Evolutionary conservation across 208 protist genomes (phyloP).

Genomic region (Crithidia brevicula): DNA sequence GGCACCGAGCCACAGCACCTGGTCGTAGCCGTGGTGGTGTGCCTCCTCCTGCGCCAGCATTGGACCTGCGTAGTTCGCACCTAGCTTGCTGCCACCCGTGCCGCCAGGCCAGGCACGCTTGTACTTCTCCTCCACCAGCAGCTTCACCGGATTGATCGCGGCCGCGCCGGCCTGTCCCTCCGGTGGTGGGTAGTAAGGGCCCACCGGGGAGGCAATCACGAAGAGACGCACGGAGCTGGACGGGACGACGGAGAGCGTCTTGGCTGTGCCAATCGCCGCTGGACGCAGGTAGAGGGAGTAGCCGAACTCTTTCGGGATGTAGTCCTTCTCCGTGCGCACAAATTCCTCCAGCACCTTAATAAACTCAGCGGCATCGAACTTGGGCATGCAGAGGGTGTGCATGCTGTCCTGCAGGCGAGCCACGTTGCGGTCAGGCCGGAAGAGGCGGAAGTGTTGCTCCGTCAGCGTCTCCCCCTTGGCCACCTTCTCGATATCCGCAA

Average conservation of each 20-base stretch:
- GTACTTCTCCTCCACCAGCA: slow-evolving; percentile 91
- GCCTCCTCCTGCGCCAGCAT: slow-evolving; percentile 91
- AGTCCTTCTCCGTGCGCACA: slow-evolving; percentile 93
- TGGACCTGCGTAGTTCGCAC: slow-evolving; percentile 93
- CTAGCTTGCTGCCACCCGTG: slow-evolving; percentile 94
- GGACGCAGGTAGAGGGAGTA: slow-evolving; percentile 99
- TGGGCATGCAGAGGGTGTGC: slow-evolving; percentile 92
- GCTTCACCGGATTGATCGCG: slow-evolving; percentile 88
- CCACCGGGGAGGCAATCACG: slow-evolving; percentile 97
- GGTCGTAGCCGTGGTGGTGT: slow-evolving; percentile 90
- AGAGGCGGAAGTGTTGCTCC: slow-evolving; percentile 85
- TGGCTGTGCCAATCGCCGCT: slow-evolving; percentile 93
- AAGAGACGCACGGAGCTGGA: slow-evolving; percentile 80
- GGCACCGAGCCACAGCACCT: slow-evolving; percentile 98
- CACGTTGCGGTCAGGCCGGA: slow-evolving; percentile 97
- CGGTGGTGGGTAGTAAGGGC: slow-evolving; percentile 95
- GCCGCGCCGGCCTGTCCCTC: slow-evolving; percentile 23
- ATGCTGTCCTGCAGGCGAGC: slow-evolving; percentile 87
- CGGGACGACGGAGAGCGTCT: slow-evolving; percentile 64
- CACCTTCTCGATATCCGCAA: slow-evolving; percentile 57
- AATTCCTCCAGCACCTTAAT: slow-evolving; percentile 93
- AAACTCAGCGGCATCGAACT: slow-evolving; percentile 92
- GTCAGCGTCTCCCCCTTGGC: slow-evolving; percentile 37
- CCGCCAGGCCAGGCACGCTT: slow-evolving; percentile 97
- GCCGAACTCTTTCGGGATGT: slow-evolving; percentile 91